Evolutionary conservation across 495 filamentous ascomycete genomes (phyloP).

Genomic region (Penicillium egyptiacum): DNA sequence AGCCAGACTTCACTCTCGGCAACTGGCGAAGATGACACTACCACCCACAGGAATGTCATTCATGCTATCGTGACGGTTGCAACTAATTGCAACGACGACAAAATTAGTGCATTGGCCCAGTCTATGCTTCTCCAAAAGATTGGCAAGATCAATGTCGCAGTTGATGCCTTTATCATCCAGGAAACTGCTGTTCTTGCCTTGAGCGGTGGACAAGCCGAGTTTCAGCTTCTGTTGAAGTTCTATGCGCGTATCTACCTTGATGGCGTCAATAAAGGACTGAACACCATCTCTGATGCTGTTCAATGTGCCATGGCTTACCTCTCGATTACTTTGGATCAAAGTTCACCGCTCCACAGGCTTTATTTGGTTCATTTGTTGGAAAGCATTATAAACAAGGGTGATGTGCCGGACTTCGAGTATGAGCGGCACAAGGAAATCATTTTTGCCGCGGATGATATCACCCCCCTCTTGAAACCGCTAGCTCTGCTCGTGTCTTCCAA

Average conservation of each 20-base stretch:
- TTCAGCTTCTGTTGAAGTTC: constrained; percentile 79
- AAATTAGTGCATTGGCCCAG: constrained; percentile 91
- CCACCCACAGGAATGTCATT: constrained; percentile 76
- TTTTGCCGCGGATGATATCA: constrained; percentile 79
- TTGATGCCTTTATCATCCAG: constrained; percentile 80
- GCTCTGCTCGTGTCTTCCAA: constrained; percentile 68
- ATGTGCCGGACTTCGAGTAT: constrained; percentile 58
- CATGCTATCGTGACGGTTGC: constrained; percentile 89
- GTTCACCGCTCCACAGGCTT: constrained; percentile 70
- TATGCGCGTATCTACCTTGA: constrained; percentile 72
- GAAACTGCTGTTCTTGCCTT: constrained; percentile 77
- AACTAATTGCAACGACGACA: constrained; percentile 74
- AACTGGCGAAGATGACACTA: constrained; percentile 70
- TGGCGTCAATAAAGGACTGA: constrained; percentile 64
- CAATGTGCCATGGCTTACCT: constrained; percentile 73
- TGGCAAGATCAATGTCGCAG: constrained; percentile 69
- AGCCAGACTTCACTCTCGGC: constrained; percentile 76
- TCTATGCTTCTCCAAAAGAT: constrained; percentile 95
- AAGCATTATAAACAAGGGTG: constrained; percentile 84
- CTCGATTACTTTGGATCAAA: constrained; percentile 61
- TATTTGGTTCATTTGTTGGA: constrained; percentile 84
- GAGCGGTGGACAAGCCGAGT: constrained; percentile 71
- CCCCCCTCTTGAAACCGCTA: constrained; percentile 76
- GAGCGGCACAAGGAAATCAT: constrained; percentile 71
- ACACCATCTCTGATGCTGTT: constrained; percentile 34